Evolutionary conservation across 73 alveolate species (phyloP).

Genomic region (Paramecium pentaurelia): DNA sequence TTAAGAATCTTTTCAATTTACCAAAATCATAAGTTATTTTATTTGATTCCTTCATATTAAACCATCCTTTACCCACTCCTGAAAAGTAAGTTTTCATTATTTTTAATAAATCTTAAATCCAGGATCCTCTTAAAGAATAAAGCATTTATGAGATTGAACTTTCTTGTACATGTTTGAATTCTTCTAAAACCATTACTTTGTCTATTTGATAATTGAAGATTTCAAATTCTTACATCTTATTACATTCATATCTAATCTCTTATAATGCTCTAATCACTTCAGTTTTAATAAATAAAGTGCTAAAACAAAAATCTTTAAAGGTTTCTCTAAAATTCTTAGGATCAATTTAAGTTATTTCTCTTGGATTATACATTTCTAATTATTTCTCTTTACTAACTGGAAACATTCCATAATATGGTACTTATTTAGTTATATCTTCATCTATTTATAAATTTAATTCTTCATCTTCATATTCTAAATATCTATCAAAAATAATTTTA

Average conservation of each 20-base stretch:
- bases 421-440: slow-evolving; percentile 3
- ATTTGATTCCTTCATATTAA: slow-evolving; percentile 94
- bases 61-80: slow-evolving; percentile 98
- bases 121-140: slow-evolving; percentile 85
- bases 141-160: slow-evolving; percentile 80
- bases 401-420: slow-evolving; percentile 70
- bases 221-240: slow-evolving; percentile 72
- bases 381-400: slow-evolving; percentile 69
- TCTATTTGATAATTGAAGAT: slow-evolving; percentile 82
- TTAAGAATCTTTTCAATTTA: slow-evolving; percentile 93
- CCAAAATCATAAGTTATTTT: slow-evolving; percentile 97
- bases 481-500: slow-evolving; percentile 92
- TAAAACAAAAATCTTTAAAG: slow-evolving; percentile 87
- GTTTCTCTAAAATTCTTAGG: slow-evolving; percentile 84
- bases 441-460: slow-evolving; percentile 24
- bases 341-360: slow-evolving; percentile 31
- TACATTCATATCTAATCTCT: slow-evolving; percentile 94
- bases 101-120: slow-evolving; percentile 90
- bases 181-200: slow-evolving; percentile 94
- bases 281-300: slow-evolving; percentile 79
- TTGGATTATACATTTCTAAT: slow-evolving; percentile 24
- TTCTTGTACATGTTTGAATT: slow-evolving; percentile 90
- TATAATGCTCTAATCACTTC: slow-evolving; percentile 80
- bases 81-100: slow-evolving; percentile 87
- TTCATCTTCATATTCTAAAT: slow-evolving; percentile 65